Percentiles rank a stretch among this genome's conserved stretches.
phyloP scores from a whole-genome alignment of 2,329 filamentous ascomycete species.

The Epichloe glyceriae region DNA sequence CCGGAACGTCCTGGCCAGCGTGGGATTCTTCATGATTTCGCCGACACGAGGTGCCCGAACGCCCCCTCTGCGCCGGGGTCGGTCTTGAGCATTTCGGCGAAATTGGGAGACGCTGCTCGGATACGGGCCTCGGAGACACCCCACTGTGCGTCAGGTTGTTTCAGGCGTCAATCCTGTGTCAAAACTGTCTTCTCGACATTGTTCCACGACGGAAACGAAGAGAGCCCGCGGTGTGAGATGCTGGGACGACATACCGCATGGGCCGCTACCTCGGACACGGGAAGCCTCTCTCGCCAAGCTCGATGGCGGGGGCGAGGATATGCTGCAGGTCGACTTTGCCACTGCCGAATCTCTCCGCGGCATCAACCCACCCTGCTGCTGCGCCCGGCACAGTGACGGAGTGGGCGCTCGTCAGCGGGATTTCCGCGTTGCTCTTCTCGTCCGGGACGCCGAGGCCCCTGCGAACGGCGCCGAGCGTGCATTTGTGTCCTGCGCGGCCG shows the following conservation, averaged over 20 bases:
- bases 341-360: conserved; percentile 77
- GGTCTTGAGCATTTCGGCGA: conserved; percentile 71
- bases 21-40: conserved; percentile 80
- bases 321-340: conserved; percentile 66
- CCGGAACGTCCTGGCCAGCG: conserved; percentile 69
- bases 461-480: conserved; percentile 56
- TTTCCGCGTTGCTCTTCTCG: conserved; percentile 36
- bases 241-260: conserved; percentile 41
- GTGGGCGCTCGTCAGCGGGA: conserved; percentile 66
- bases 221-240: no score
- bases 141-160: conserved; percentile 46
- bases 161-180: no score
- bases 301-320: conserved; percentile 70
- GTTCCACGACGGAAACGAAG: neutral
- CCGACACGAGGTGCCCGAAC: conserved; percentile 64
- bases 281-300: conserved; percentile 77
- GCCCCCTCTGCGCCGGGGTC: conserved; percentile 56
- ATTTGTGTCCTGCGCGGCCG: conserved; percentile 62
- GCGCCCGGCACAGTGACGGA: conserved; percentile 82
- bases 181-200: neutral
- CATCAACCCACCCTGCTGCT: conserved; percentile 86
- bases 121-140: conserved; percentile 47
- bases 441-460: conserved; percentile 53
- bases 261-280: conserved; percentile 69
- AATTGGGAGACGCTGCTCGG: conserved; percentile 69